Conservation (phyloP, 371 early-diverging fungal species). For the Phascolomyces articulosus region DNA sequence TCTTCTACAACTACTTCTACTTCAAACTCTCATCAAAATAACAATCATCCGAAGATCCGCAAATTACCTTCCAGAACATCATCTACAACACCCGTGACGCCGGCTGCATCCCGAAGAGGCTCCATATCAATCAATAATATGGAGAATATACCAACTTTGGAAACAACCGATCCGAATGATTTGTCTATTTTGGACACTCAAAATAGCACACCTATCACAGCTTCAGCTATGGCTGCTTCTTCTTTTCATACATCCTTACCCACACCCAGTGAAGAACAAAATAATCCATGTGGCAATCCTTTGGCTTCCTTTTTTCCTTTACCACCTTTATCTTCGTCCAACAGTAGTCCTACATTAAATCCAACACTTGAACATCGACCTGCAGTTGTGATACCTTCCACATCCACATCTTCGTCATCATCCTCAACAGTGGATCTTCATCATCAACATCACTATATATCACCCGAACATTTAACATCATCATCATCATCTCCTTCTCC, state of each 20-base stretch:
- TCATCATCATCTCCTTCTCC: not conserved
- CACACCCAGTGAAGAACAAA: conserved; percentile 5
- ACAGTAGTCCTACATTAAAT: not conserved
- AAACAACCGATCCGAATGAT: not conserved
- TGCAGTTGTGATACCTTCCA: too few relatives aligned
- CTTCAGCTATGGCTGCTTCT: not conserved
- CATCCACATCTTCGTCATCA: not conserved
- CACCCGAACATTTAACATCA: not conserved
- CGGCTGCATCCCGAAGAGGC: conserved; percentile 25
- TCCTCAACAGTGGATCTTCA: not conserved
- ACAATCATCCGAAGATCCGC: not conserved
- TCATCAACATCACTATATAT: too few relatives aligned
- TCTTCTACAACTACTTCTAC: not conserved
- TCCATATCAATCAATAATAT: not conserved
- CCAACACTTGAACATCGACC: too few relatives aligned
- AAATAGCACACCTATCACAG: not conserved
- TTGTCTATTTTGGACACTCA: not conserved
- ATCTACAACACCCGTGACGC: conserved; percentile 19
- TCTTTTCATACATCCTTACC: not conserved
- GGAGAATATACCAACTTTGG: not conserved
- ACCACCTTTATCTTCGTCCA: not conserved
- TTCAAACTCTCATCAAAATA: too few relatives aligned
- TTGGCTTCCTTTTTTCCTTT: not conserved
- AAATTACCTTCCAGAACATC: not conserved
- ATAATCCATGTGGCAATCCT: not conserved